Evolutionary conservation across 1,284 basidiomycete species (phyloP).

Genomic region (Exobasidium cylindrosporum): DNA sequence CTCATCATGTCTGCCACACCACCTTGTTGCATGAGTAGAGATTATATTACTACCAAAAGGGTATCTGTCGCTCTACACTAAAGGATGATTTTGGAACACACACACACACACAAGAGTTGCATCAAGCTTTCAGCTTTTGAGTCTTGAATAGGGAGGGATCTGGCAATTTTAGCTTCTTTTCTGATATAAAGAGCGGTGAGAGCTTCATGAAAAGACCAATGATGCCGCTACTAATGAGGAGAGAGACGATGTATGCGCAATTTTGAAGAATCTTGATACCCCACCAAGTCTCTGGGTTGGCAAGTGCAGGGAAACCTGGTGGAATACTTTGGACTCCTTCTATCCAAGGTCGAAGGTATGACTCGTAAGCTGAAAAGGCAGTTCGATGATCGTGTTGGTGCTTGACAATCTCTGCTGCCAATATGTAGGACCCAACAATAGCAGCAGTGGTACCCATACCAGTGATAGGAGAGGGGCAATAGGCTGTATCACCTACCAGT

Average conservation of each 20-base stretch:
- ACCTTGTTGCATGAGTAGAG: no score
- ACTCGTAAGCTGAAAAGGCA: conserved; percentile 25
- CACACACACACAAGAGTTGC: no score
- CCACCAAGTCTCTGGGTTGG: conserved; percentile 14
- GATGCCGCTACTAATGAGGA: conserved; percentile 11
- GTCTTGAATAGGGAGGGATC: no score
- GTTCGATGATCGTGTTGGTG: conserved; percentile 12
- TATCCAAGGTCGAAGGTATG: conserved; percentile 23
- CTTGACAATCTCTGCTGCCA: conserved; percentile 28
- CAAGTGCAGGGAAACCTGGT: conserved; percentile 19
- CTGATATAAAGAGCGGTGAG: no score
- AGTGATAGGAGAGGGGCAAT: conserved; percentile 30
- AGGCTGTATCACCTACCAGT: conserved; percentile 34
- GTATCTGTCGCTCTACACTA: no score
- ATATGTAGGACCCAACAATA: conserved; percentile 29
- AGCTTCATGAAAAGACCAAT: neutral
- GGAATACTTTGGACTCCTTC: conserved; percentile 25
- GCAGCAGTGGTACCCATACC: conserved; percentile 35
- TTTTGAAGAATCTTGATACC: conserved; percentile 17
- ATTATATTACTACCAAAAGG: no score
- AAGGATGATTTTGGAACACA: no score
- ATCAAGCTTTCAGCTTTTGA: no score
- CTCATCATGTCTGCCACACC: no score
- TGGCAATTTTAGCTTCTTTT: no score
- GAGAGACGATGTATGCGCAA: no score